Evolutionary conservation across 768 basidiomycete species (phyloP).

Genomic region (Podaxis sp.): DNA sequence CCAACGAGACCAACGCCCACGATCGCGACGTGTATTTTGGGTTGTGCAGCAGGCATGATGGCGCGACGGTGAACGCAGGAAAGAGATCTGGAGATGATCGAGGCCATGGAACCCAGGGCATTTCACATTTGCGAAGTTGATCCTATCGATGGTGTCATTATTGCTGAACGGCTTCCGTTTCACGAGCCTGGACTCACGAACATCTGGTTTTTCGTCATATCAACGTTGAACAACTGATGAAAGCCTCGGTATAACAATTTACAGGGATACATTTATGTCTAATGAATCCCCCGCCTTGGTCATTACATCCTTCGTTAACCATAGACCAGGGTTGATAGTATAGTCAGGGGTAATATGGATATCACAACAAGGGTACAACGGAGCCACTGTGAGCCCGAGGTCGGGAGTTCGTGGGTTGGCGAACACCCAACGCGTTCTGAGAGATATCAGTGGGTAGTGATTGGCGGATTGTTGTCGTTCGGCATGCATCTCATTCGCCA

Average conservation of each 20-base stretch:
- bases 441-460: neutral
- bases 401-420: neutral
- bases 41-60: slow-evolving; percentile 23
- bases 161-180: neutral
- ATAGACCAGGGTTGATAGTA: no score
- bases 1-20: slow-evolving; percentile 95
- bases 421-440: neutral
- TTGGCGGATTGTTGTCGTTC: neutral
- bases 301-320: no score
- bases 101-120: neutral
- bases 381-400: neutral
- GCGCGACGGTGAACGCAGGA: neutral
- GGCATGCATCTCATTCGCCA: neutral
- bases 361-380: no score
- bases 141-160: slow-evolving; percentile 8
- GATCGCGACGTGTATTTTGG: slow-evolving; percentile 61
- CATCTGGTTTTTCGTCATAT: neutral
- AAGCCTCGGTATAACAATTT: neutral
- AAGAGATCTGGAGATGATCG: slow-evolving; percentile 9
- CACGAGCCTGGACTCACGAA: neutral
- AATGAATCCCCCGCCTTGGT: no score
- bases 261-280: no score
- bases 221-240: neutral
- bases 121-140: neutral
- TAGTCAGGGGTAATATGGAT: no score